phyloP scores from a whole-genome alignment of 768 basidiomycete species.

The Clavaria fumosa region DNA sequence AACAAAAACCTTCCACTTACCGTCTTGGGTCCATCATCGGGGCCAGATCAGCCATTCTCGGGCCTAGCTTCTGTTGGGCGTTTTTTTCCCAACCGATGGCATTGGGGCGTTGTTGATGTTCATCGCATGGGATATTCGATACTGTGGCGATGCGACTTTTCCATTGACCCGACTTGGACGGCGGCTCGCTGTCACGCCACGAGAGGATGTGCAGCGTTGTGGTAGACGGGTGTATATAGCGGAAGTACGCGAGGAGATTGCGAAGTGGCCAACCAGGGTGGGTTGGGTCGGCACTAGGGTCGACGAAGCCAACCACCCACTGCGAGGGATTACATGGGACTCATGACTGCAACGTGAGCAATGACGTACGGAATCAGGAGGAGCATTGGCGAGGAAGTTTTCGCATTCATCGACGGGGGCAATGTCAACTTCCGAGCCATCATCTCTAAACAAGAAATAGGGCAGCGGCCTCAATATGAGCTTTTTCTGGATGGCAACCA shows the following conservation, averaged over 20 bases:
- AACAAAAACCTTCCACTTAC: conserved; percentile 21
- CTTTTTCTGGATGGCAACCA: conserved; percentile 30
- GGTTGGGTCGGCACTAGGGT: conserved; percentile 64
- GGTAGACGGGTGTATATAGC: conserved; percentile 38
- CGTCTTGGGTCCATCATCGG: conserved; percentile 91
- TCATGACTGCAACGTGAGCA: background rate
- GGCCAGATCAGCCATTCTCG: conserved; percentile 78
- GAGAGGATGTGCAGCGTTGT: conserved; percentile 48
- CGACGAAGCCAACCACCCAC: conserved; percentile 50
- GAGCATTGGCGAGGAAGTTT: conserved; percentile 36
- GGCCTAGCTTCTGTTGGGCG: conserved; percentile 69
- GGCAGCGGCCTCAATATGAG: conserved; percentile 26
- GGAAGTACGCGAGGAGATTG: conserved; percentile 77
- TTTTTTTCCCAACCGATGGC: conserved; percentile 98
- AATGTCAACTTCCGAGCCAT: conserved; percentile 22
- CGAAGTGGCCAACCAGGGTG: conserved; percentile 90
- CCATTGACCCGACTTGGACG: conserved; percentile 27
- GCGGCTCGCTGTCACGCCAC: conserved; percentile 54
- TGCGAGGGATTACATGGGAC: conserved; percentile 9
- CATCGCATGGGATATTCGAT: no score
- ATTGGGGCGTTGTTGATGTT: conserved; percentile 29
- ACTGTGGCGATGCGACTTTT: conserved; percentile 36
- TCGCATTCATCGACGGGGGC: conserved; percentile 42
- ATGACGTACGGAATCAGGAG: conserved; percentile 26
- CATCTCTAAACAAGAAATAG: conserved; percentile 47